Evolutionary conservation across 2,329 filamentous ascomycete species (phyloP).

Genomic region (Raffaelea albimanens): DNA sequence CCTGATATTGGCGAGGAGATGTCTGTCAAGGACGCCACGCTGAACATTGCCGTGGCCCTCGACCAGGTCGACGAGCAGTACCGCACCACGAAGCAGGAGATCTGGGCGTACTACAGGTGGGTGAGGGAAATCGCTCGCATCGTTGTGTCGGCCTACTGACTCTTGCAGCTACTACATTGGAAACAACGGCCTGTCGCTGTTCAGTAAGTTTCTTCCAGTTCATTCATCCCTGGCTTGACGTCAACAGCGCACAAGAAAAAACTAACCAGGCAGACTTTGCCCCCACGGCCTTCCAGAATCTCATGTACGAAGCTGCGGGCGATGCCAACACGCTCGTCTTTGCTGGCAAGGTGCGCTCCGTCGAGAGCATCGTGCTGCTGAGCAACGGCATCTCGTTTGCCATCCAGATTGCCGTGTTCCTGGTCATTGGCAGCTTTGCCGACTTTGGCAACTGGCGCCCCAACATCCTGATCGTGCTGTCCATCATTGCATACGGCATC

Average conservation of each 20-base stretch:
- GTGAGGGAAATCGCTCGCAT: neutral
- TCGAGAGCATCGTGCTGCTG: slow-evolving; percentile 10
- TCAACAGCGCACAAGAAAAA: no score
- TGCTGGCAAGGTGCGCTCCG: neutral
- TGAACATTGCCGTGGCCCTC: neutral
- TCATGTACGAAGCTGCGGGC: slow-evolving; percentile 2
- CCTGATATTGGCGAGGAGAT: no score
- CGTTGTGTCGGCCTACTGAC: neutral
- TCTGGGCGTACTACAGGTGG: slow-evolving; percentile 2
- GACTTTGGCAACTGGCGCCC: slow-evolving; percentile 16
- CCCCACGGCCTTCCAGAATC: slow-evolving; percentile 2
- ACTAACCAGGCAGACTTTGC: slow-evolving; percentile 1
- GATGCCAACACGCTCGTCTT: neutral
- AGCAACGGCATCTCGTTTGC: slow-evolving; percentile 15
- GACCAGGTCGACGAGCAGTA: slow-evolving; percentile 1
- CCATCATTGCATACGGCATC: neutral
- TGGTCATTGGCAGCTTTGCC: slow-evolving; percentile 15
- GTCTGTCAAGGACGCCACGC: neutral
- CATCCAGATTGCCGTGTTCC: slow-evolving; percentile 13
- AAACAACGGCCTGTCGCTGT: slow-evolving; percentile 1
- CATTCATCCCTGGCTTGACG: no score
- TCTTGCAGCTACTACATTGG: slow-evolving; percentile 3
- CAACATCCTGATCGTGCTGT: slow-evolving; percentile 14
- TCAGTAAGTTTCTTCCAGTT: no score
- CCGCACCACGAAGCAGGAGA: slow-evolving; percentile 1